Percentiles rank a stretch among this genome's conserved stretches.
Conservation (phyloP, 2,329 filamentous ascomycete species). For the Pseudopithomyces chartarum region DNA sequence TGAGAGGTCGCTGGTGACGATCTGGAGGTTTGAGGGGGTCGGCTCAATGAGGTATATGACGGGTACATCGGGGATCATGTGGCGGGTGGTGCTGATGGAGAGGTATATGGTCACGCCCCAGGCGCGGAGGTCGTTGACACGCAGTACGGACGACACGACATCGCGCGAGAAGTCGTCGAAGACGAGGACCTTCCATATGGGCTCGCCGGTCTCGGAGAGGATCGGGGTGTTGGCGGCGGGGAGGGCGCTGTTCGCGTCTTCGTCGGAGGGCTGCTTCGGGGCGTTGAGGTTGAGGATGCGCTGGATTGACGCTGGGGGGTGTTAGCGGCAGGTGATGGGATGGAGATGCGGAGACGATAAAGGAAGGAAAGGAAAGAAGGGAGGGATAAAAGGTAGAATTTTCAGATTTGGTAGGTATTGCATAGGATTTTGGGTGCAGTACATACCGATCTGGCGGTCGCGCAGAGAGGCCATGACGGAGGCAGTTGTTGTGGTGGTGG, state of each 20-base stretch:
- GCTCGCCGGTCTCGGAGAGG: constrained; percentile 83
- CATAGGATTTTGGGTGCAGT: too few relatives aligned
- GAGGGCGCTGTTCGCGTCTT: constrained; percentile 67
- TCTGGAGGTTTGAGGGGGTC: constrained; percentile 76
- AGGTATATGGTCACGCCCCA: constrained; percentile 68
- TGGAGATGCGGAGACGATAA: too few relatives aligned
- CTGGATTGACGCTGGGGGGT: constrained; percentile 78
- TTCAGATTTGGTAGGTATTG: too few relatives aligned
- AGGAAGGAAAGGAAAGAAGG: too few relatives aligned
- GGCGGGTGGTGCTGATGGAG: constrained; percentile 78
- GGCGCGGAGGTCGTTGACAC: constrained; percentile 88
- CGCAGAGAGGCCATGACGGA: constrained; percentile 55
- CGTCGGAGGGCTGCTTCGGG: constrained; percentile 58
- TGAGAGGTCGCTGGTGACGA: constrained; percentile 83
- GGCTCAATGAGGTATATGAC: constrained; percentile 97
- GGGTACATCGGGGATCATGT: constrained; percentile 93
- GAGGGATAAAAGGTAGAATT: too few relatives aligned
- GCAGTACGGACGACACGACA: constrained; percentile 93
- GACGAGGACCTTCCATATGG: constrained; percentile 92
- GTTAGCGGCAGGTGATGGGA: not conserved
- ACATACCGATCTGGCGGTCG: constrained; percentile 67
- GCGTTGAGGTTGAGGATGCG: constrained; percentile 96
- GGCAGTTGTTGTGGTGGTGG: constrained; percentile 18
- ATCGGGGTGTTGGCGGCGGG: constrained; percentile 73
- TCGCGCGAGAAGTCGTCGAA: constrained; percentile 92